Conservation (phyloP, 163 green algal species). For the Volvox carteri region DNA sequence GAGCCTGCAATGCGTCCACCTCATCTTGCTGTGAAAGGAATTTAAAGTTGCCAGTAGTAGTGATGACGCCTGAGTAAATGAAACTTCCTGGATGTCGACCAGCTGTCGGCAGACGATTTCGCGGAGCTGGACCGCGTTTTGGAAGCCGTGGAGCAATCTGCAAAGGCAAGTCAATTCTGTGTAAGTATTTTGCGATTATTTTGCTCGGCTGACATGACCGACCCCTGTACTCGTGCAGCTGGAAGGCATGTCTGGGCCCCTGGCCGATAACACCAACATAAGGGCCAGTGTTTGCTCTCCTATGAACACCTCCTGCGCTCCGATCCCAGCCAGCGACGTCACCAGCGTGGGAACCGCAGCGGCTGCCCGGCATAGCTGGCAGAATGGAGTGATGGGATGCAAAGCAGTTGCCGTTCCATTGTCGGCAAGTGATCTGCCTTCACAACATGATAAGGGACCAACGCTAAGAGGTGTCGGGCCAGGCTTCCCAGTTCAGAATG, state of each 20-base stretch:
- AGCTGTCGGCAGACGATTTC: conserved; percentile 21
- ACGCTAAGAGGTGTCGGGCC: too few species aligned
- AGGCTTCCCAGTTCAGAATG: too few species aligned
- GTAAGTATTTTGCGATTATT: neutral
- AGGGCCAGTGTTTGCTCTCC: neutral
- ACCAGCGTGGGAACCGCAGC: neutral
- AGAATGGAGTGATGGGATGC: too few species aligned
- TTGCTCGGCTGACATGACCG: neutral
- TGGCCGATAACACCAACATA: conserved; percentile 32
- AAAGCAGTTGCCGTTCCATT: too few species aligned
- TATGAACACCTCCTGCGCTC: neutral
- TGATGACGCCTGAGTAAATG: too few species aligned
- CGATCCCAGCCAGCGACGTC: neutral
- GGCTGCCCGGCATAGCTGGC: too few species aligned
- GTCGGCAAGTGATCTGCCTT: too few species aligned
- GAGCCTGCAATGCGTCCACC: neutral
- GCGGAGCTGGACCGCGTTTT: neutral
- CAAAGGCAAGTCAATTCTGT: neutral
- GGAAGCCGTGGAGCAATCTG: neutral
- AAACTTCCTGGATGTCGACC: too few species aligned
- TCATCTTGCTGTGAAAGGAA: too few species aligned
- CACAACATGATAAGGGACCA: too few species aligned
- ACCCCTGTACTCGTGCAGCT: too few species aligned
- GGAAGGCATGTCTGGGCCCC: neutral
- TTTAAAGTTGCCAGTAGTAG: too few species aligned